Base-by-base conservation (phyloP, 306 rosid species). In the Cucurbita moschata region DNA sequence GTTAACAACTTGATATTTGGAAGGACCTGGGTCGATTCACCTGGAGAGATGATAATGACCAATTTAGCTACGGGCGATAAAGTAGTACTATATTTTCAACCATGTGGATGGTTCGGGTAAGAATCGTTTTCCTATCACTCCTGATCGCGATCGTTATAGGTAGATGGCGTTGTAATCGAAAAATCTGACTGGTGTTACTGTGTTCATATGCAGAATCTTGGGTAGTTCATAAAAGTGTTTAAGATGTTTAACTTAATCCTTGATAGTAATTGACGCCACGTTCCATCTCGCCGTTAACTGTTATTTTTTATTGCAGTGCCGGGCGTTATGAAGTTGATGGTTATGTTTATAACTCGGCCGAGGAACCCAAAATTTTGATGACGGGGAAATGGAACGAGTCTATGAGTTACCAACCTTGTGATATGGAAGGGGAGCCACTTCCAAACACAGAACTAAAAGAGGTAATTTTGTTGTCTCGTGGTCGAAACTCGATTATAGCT, bases 301-400 rank as follows among this genome's bases (percentile, higher is more conserved):
- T 59, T 43, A 3, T 73, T 53, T 60, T 23, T 76, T 26, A 38
- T 74, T 73, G 82, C 82, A 90, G 98, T 49, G 86, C 96, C 76
- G 96, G 97, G 77, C 97, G 97, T 53, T 90, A 93, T 59, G 98
- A 93, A 87, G 96, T 88, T 82, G 98, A 92, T 86, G 96, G 98
- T 49, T 93, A 93, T 79, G 85, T 93, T 75, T 93, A 90, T 74
- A 93, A 86, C 80, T 86, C 78, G 12, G 58, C 68, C 0, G 98
- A 90, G 84, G 97, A 93, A 81, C 97, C 98, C 18, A 89, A 90
- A 83, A 76, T 88, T 66, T 77, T 93, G 83, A 93, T 93, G 87
- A 90, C 97, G 40, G 98, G 98, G 81, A 90, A 90, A 80, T 93
- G 97, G 98, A 88, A 88, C 60, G 87, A 93, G 78, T 84, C 88